Base-by-base conservation (phyloP, 2,329 filamentous ascomycete species). In the Hypoxylon sp. region DNA sequence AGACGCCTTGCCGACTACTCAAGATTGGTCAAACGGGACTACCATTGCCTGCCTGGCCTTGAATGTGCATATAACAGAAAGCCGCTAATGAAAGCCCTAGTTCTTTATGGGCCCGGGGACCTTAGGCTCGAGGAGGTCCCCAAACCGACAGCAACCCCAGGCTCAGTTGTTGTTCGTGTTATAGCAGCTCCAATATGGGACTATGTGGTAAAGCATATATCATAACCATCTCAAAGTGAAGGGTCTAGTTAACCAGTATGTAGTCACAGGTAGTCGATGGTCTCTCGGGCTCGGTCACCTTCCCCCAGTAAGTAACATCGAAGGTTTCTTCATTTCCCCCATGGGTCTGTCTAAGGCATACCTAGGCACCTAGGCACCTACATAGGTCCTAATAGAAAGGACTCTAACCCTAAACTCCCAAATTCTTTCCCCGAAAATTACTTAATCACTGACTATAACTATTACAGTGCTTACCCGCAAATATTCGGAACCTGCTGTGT, bases 111-210 rank as follows among this genome's bases (percentile, higher is more conserved):
- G 7, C 22, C 46, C 7, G 46, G 11, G 30, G 25, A 49, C 46
- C 22, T 49, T 6, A 49, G 46, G 25, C 46, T 49, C 6, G 25
- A 30, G 25, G 22, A 49, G 25, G 46, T 49, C 4, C 25, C 46
- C 2, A 49, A 49, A 49, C 46, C 46, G 11, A 30, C 8, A 48
- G 44, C 44, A 20, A 11, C 44, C 10, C 44, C 20, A 25, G 44
- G 40, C 14, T 44, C 40, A 10, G 44, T 25, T 25, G 20, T 25
- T 10, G 44, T 48, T 10, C 20, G 44, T 11, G 44, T 48, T 27
- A 48, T 49, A 4, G 46, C 46, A 14, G 25, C 46, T 49, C 46
- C 46, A 13, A 49, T 30, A 49, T 30, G 46, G 25, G 46, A 49
- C 11, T 49, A 27, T 49, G 46, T 49, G 46, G 46, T 48, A 22